Evolutionary conservation across 495 filamentous ascomycete species (phyloP), one percentile per base, ranked within the genome.

Genomic region (Paragyromitra xinjiangensis): DNA sequence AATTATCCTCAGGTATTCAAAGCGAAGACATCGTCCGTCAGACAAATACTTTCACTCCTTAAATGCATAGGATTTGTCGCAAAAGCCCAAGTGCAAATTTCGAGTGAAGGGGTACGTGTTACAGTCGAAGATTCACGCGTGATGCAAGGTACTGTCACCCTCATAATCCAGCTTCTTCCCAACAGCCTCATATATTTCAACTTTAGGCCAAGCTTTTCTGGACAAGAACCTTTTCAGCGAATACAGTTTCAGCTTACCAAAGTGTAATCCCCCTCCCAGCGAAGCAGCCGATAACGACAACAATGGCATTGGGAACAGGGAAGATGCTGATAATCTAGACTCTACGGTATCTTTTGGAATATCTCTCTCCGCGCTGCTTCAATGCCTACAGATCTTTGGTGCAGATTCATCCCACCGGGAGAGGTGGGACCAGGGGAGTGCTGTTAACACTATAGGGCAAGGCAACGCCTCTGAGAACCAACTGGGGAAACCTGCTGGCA

Each of bases 331-430:
- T 42, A 83, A 86, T 19, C 78, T n/a, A 71, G 81, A 37, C 80
- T 84, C 85, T 66, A 83, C 84, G 29, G 50, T 75, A 9, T 86
- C 82, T 50, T 98, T 98, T 82, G 91, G 93, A 72, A 91, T 98
- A 73, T 95, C 93, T 11, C 87, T 99, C 50, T 87, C 92, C 1
- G 92, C 95, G 50, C 88, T 99, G 8, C 88, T 99, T 55, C 95
- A 99, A 85, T 97, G 94, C 8, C 87, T 99, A 37, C 94, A 97
- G 80, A 97, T 99, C 51, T 95, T 98, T 81, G 92, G 92, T 61
- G 88, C 93, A 72, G 90, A 90, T 56, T 93, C 97, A 78, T 82
- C 88, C n/a, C 40, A 53, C 24, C 88, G 59, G 40, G 74, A 77
- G 37, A 64, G 58, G 44, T 77, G 74, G 74, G 37, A 53, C 16